Percentiles rank a stretch among this genome's conserved stretches.
These are phyloP conservation scores for Alternaria solani DNA, from an alignment of 2,329 filamentous ascomycete genomes.

Conservation along the genomic window DNA sequence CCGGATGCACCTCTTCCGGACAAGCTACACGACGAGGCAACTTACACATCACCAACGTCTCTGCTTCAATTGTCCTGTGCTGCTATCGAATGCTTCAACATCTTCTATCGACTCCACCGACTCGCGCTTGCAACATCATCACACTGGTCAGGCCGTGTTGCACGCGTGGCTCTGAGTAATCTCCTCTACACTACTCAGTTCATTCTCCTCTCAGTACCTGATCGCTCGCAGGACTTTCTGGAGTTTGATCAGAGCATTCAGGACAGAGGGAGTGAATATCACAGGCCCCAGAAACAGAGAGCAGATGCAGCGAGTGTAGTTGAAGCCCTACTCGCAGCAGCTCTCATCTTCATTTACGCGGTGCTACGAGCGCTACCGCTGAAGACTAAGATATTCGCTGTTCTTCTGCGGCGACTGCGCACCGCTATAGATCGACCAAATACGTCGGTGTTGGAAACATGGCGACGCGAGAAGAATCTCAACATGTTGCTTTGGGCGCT, in stretches of 20 bases:
- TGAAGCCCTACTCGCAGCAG: constrained; percentile 23
- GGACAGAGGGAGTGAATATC: not conserved
- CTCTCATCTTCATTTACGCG: constrained; percentile 36
- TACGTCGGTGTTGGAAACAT: not conserved
- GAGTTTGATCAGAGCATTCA: constrained; percentile 16
- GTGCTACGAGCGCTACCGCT: constrained; percentile 29
- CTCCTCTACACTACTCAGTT: constrained; percentile 35
- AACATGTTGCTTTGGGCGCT: constrained; percentile 34
- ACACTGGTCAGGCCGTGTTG: constrained; percentile 22
- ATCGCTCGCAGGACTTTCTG: constrained; percentile 28
- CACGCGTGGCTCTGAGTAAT: constrained; percentile 28
- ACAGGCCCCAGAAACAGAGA: not conserved
- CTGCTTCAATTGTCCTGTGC: constrained; percentile 31
- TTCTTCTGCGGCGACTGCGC: constrained; percentile 7
- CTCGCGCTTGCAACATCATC: constrained; percentile 31
- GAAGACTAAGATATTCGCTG: constrained; percentile 29
- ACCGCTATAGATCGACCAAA: constrained; percentile 1
- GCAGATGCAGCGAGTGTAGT: constrained; percentile 32
- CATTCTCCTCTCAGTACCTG: constrained; percentile 28
- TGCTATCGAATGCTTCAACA: constrained; percentile 36
- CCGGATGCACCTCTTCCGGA: constrained; percentile 29
- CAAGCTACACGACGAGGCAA: constrained; percentile 29
- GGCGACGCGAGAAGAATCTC: constrained; percentile 27
- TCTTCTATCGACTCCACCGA: constrained; percentile 37
- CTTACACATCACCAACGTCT: constrained; percentile 31